Base-by-base conservation (phyloP, 345 rosid genomes). In the Arabidopsis arenosa region DNA sequence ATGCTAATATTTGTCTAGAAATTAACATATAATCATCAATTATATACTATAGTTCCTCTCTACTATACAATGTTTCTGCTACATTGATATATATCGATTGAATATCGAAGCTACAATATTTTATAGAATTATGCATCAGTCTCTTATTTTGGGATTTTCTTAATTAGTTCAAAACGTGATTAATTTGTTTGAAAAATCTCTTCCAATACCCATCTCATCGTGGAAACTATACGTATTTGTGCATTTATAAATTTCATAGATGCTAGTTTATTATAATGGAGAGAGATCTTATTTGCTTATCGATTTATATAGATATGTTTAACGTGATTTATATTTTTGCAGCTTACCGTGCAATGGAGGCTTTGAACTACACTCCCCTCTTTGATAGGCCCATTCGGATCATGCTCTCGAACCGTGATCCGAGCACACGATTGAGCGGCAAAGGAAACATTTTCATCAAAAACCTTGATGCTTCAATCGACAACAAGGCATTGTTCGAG, bases 341-440 rank as follows among this genome's bases (percentile, higher is more conserved):
- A 89, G 93, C 93, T 65, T 85, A 81, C 17, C 72, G 71, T 28
- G 93, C 93, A 6, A 83, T 77, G 85, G 89, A 87, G 72, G 14
- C 64, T 10, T 47, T 85, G 65, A 88, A 86, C 75, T 89, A 82
- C 72, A 74, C 86, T 15, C 85, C 84, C 7, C 30, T 89, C 30
- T 83, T 84, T 74, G 93, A 87, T 53, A 84, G 81, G 65, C 86
- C 91, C 2, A 84, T 89, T 17, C 72, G 93, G 77, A 85, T 87
- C 18, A 89, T 89, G 93, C 83, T 76, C 74, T 89, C 91, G 10
- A 83, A 87, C 65, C 82, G 91, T 30, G 93, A 89, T 73, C 91
- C 93, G 8, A 84, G 86, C 36, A 71, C 76, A 4, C 80, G 93
- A 74, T 61, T 78, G 52, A 87, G 87, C 69, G 93, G 93, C 18